A percentile compares a stretch with the other conserved stretches of the same genome.
Conservation (phyloP, 768 basidiomycete genomes). For the Fomitopsis serialis region DNA sequence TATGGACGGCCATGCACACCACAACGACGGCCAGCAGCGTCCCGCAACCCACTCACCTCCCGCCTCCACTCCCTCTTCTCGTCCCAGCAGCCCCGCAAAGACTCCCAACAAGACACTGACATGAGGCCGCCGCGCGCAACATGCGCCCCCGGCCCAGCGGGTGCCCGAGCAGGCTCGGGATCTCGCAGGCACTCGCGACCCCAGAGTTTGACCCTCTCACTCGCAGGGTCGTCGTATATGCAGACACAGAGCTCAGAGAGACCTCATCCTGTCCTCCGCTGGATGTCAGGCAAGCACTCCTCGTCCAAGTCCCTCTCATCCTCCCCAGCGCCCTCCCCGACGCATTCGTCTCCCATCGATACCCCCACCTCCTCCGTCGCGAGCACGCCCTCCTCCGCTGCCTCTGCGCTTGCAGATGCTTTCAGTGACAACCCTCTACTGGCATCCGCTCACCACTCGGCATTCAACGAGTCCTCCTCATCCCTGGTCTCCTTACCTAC, state of each 20-base stretch:
- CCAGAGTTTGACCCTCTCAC: background rate
- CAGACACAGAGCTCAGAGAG: background rate
- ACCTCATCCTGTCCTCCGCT: constrained; percentile 35
- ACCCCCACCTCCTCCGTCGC: constrained; percentile 10
- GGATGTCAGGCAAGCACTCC: constrained; percentile 33
- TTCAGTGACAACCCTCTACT: constrained; percentile 23
- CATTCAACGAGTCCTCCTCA: background rate
- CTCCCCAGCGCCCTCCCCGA: constrained; percentile 9
- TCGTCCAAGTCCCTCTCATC: constrained; percentile 1
- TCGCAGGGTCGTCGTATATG: background rate
- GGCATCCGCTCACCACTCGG: background rate
- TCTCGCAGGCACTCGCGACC: background rate
- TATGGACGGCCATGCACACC: constrained; percentile 1
- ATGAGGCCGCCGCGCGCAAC: background rate
- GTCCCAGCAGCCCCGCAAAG: background rate
- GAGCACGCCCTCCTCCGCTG: constrained; percentile 26
- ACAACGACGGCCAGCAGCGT: background rate
- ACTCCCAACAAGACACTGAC: background rate
- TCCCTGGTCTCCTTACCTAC: constrained; percentile 16
- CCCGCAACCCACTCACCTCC: background rate
- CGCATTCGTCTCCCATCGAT: constrained; percentile 11
- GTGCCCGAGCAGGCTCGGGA: background rate
- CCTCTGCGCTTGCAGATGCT: constrained; percentile 28
- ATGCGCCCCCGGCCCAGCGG: background rate
- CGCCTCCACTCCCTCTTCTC: background rate